These are phyloP conservation scores for Xerocomus spinulosus DNA, from an alignment of 768 basidiomycete species.

Conservation along the genomic window DNA sequence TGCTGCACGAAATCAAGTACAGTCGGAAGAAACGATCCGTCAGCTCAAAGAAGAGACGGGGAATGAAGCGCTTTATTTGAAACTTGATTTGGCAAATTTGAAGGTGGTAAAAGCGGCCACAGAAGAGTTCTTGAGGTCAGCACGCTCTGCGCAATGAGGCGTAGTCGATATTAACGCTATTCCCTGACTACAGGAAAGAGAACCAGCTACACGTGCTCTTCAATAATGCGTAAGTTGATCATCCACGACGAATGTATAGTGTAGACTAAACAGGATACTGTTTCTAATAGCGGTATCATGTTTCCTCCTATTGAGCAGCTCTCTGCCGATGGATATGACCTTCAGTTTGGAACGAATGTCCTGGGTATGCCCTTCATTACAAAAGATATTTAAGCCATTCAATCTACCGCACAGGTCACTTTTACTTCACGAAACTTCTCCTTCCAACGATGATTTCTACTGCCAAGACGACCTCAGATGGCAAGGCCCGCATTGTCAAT, in stretches of 20 bases:
- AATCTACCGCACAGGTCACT: constrained; percentile 46
- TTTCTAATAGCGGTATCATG: constrained; percentile 44
- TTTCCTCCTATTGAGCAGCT: constrained; percentile 34
- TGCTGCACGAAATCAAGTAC: constrained; percentile 24
- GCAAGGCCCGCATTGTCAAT: constrained; percentile 45
- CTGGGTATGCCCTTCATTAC: constrained; percentile 28
- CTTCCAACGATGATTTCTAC: constrained; percentile 43
- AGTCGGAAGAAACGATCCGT: constrained; percentile 28
- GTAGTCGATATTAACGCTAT: neutral
- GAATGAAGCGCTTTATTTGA: constrained; percentile 30
- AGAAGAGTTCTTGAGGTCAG: constrained; percentile 29
- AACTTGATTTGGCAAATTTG: constrained; percentile 37
- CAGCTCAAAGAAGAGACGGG: constrained; percentile 31
- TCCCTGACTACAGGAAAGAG: constrained; percentile 35
- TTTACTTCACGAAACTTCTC: constrained; percentile 52
- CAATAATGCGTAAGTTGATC: constrained; percentile 44
- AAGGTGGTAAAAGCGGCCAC: constrained; percentile 31
- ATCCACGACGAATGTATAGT: neutral
- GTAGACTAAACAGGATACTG: neutral
- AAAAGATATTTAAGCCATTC: neutral
- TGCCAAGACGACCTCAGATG: constrained; percentile 35
- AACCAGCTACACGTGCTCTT: constrained; percentile 43
- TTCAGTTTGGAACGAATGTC: constrained; percentile 57
- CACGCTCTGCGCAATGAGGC: neutral
- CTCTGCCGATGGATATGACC: constrained; percentile 48